Evolutionary conservation across 176 grass and related monocot genomes (phyloP).

Genomic region (Oryza meyeriana): DNA sequence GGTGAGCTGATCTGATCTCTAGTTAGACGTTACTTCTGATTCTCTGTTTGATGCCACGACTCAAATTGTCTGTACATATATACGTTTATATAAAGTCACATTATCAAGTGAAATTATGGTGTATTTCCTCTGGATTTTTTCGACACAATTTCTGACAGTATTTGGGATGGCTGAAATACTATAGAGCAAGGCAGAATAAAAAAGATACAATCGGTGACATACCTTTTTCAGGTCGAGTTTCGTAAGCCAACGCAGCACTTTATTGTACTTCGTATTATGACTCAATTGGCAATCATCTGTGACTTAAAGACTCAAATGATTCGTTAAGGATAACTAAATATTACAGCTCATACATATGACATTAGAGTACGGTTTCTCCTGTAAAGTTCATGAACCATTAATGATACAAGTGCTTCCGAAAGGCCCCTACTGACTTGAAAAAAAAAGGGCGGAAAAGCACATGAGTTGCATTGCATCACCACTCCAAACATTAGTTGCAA

Average conservation of each 20-base stretch:
- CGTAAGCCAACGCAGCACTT: background rate
- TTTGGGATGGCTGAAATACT: background rate
- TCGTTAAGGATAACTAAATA: background rate
- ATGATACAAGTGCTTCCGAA: background rate
- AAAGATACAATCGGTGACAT: background rate
- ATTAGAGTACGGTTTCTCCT: background rate
- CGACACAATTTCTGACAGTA: too few species aligned
- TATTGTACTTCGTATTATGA: background rate
- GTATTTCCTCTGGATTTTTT: background rate
- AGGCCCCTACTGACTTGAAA: background rate
- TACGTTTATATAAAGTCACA: background rate
- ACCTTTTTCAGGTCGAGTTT: background rate
- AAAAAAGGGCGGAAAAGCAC: background rate
- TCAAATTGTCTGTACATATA: background rate
- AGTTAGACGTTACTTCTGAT: background rate
- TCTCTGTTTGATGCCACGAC: background rate
- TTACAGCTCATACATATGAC: background rate
- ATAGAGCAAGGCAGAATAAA: background rate
- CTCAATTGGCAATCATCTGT: background rate
- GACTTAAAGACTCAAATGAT: background rate
- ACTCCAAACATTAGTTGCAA: background rate
- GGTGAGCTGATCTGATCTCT: background rate
- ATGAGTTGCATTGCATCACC: background rate
- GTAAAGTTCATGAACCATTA: background rate
- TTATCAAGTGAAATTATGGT: background rate